A percentile compares a stretch with the other conserved stretches of the same genome.
Evolutionary conservation across 2,329 filamentous ascomycete species (phyloP).

Genomic region (Aspergillus felis): DNA sequence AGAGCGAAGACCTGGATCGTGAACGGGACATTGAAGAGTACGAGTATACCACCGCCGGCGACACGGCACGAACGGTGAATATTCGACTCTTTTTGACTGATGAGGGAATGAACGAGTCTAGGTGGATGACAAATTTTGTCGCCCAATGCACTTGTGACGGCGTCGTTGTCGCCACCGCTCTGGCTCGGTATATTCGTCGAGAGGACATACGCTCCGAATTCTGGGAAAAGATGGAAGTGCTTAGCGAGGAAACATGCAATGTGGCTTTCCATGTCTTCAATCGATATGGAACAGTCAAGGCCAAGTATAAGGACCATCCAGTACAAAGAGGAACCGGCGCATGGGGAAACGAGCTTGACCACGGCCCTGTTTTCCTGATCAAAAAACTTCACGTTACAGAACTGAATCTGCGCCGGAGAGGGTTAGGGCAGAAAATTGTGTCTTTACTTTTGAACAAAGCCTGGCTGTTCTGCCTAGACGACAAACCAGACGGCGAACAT

Average conservation of each 20-base stretch:
- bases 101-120: constrained; percentile 1
- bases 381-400: constrained; percentile 20
- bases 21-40: constrained; percentile 15
- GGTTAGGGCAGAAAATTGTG: constrained; percentile 29
- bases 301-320: constrained; percentile 28
- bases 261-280: constrained; percentile 38
- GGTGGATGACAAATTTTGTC: constrained; percentile 12
- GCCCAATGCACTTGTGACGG: constrained; percentile 16
- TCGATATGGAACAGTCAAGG: constrained; percentile 34
- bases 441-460: constrained; percentile 26
- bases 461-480: constrained; percentile 3
- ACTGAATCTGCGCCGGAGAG: constrained; percentile 24
- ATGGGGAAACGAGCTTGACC: constrained; percentile 26
- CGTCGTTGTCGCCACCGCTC: constrained; percentile 15
- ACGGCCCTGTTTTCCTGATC: constrained; percentile 28
- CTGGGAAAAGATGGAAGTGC: constrained; percentile 32
- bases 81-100: constrained; percentile 13
- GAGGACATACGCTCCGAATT: constrained; percentile 26
- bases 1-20: constrained; percentile 6
- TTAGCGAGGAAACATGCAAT: constrained; percentile 21
- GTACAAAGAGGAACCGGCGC: constrained; percentile 25
- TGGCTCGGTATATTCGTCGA: constrained; percentile 22
- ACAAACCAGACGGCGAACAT: not conserved
- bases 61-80: constrained; percentile 12
- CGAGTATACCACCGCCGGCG: constrained; percentile 11